A percentile compares a stretch with the other conserved stretches of the same genome.
These are phyloP conservation scores for Lasiosphaeriaceae sp. DNA, from an alignment of 495 filamentous ascomycete species.

Conservation along the genomic window DNA sequence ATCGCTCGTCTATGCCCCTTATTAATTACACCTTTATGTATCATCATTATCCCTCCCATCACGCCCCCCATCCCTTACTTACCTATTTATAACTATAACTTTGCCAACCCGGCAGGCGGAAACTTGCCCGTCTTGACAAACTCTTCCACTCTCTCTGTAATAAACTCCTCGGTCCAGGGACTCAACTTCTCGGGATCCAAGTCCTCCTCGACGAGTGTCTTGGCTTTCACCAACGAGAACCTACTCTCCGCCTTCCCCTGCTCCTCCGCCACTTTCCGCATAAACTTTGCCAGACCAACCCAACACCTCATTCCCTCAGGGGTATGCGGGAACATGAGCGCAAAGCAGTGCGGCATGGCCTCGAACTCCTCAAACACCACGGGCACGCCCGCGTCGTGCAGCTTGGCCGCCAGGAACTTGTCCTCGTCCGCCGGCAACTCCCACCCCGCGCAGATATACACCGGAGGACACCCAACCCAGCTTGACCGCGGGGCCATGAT, in stretches of 20 bases:
- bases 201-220: slow-evolving; percentile 47
- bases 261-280: slow-evolving; percentile 40
- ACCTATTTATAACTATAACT: background rate
- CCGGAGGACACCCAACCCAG: slow-evolving; percentile 68
- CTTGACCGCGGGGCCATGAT: slow-evolving; percentile 48
- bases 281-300: slow-evolving; percentile 55
- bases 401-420: slow-evolving; percentile 54
- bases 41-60: too few species aligned
- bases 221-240: slow-evolving; percentile 53
- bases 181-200: slow-evolving; percentile 50
- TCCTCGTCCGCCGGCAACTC: slow-evolving; percentile 77
- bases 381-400: slow-evolving; percentile 56
- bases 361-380: slow-evolving; percentile 75
- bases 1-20: too few species aligned
- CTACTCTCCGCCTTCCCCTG: slow-evolving; percentile 34
- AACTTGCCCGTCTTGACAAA: slow-evolving; percentile 36
- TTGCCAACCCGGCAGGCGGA: background rate
- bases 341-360: slow-evolving; percentile 88
- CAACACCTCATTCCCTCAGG: slow-evolving; percentile 49
- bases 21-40: too few species aligned
- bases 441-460: slow-evolving; percentile 72
- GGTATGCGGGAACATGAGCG: slow-evolving; percentile 54
- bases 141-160: slow-evolving; percentile 46
- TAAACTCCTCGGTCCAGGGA: slow-evolving; percentile 51
- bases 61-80: too few species aligned